phyloP scores from a whole-genome alignment of 805 yeast species.

The Ogataea philodendri region DNA sequence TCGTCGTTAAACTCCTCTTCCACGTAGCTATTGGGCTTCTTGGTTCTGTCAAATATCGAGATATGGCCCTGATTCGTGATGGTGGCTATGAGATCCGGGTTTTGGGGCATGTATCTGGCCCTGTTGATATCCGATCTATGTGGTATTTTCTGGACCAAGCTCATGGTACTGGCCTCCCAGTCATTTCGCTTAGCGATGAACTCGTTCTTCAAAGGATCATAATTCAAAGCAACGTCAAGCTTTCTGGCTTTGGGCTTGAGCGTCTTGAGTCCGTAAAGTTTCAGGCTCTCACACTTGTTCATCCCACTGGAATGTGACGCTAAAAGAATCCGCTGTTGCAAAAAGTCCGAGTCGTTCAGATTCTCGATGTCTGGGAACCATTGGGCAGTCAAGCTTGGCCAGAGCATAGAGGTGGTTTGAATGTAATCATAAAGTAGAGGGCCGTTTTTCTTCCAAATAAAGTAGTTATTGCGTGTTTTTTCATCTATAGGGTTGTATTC shows the following conservation, averaged over 20 bases:
- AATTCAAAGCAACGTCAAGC: conserved; percentile 33
- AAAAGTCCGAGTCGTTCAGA: conserved; percentile 27
- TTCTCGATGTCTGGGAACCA: conserved; percentile 58
- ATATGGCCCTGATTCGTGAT: conserved; percentile 64
- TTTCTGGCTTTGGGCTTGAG: conserved; percentile 12
- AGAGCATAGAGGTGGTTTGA: conserved; percentile 50
- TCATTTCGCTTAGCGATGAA: conserved; percentile 22
- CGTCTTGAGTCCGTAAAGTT: conserved; percentile 20
- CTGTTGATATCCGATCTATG: conserved; percentile 73
- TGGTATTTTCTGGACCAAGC: conserved; percentile 53
- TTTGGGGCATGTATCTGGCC: conserved; percentile 76
- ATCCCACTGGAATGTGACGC: conserved; percentile 67
- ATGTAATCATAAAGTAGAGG: conserved; percentile 54
- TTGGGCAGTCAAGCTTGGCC: conserved; percentile 63
- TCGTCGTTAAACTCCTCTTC: conserved; percentile 34
- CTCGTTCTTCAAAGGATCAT: conserved; percentile 36
- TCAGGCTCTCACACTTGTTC: conserved; percentile 25
- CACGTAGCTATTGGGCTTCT: conserved; percentile 50
- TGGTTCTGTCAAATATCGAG: conserved; percentile 76
- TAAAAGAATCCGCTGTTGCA: conserved; percentile 44
- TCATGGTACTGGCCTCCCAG: conserved; percentile 12
- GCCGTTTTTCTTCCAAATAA: conserved; percentile 61
- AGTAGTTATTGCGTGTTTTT: conserved; percentile 35
- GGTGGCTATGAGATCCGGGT: conserved; percentile 78
- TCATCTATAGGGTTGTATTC: conserved; percentile 10